Evolutionary conservation across 2,329 filamentous ascomycete genomes (phyloP).

Genomic region (Colletotrichum sp.): DNA sequence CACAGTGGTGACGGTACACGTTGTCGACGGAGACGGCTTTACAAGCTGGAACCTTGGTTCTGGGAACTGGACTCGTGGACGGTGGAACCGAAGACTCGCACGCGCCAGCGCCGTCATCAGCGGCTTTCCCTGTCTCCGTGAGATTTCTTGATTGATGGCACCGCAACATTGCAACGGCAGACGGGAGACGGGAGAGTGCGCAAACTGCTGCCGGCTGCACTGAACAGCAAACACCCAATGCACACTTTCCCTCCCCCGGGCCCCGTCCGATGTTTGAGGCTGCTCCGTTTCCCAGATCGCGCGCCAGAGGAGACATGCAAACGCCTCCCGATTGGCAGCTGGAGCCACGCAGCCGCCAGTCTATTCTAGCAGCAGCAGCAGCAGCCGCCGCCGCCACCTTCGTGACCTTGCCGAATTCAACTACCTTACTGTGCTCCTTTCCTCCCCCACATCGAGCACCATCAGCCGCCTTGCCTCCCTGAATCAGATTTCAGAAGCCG

Average conservation of each 20-base stretch:
- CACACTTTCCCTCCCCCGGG: neutral
- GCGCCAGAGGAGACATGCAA: neutral
- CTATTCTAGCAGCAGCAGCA: neutral
- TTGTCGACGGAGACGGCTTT: neutral
- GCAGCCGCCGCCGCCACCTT: neutral
- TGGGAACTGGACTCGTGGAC: neutral
- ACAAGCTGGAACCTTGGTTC: neutral
- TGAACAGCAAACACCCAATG: neutral
- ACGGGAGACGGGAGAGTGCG: neutral
- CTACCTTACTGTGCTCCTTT: neutral
- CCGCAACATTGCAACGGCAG: neutral
- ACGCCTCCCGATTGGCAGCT: slow-evolving; percentile 10
- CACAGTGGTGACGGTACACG: neutral
- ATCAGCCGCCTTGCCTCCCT: neutral
- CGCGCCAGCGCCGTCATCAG: neutral
- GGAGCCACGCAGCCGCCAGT: neutral
- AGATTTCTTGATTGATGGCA: neutral
- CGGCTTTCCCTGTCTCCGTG: neutral
- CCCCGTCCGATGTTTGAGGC: neutral
- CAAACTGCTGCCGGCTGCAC: neutral
- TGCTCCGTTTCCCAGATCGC: neutral
- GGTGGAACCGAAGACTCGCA: neutral
- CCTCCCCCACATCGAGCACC: neutral
- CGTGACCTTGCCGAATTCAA: no score
- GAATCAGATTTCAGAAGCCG: neutral